phyloP scores from a whole-genome alignment of 1,284 basidiomycete genomes.

The Peniophora sp. region DNA sequence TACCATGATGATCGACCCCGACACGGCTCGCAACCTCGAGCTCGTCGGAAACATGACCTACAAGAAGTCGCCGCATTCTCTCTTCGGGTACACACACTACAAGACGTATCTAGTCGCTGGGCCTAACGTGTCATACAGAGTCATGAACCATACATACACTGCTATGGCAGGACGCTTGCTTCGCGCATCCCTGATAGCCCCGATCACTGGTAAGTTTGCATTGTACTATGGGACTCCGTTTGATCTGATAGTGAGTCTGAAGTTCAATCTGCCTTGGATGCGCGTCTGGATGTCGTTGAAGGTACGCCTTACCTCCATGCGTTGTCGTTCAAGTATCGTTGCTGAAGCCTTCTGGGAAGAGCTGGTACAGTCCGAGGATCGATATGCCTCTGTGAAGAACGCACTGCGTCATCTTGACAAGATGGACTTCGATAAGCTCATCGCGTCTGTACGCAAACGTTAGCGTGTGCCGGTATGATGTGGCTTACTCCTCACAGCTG shows the following conservation, averaged over 20 bases:
- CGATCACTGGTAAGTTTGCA: constrained; percentile 62
- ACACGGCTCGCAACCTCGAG: constrained; percentile 82
- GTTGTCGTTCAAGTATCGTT: background rate
- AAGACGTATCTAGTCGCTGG: too few relatives aligned
- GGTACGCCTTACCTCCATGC: constrained; percentile 30
- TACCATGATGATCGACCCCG: constrained; percentile 89
- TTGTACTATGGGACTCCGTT: background rate
- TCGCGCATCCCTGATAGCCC: constrained; percentile 77
- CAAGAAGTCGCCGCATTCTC: constrained; percentile 57
- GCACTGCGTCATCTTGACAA: constrained; percentile 68
- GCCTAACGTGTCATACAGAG: constrained; percentile 25
- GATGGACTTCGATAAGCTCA: constrained; percentile 84
- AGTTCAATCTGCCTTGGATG: constrained; percentile 65
- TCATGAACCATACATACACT: constrained; percentile 78
- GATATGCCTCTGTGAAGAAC: constrained; percentile 60
- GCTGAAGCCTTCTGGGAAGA: constrained; percentile 37
- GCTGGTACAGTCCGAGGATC: constrained; percentile 67
- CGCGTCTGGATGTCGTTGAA: constrained; percentile 79
- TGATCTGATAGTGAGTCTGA: constrained; percentile 1
- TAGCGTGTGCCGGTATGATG: background rate
- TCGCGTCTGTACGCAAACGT: constrained; percentile 50
- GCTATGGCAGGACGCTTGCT: constrained; percentile 82
- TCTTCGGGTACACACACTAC: constrained; percentile 53
- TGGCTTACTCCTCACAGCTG: constrained; percentile 33
- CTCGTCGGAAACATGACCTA: constrained; percentile 68